Evolutionary conservation across 2,329 filamentous ascomycete species (phyloP).

Genomic region (Tolypocladium paradoxum): DNA sequence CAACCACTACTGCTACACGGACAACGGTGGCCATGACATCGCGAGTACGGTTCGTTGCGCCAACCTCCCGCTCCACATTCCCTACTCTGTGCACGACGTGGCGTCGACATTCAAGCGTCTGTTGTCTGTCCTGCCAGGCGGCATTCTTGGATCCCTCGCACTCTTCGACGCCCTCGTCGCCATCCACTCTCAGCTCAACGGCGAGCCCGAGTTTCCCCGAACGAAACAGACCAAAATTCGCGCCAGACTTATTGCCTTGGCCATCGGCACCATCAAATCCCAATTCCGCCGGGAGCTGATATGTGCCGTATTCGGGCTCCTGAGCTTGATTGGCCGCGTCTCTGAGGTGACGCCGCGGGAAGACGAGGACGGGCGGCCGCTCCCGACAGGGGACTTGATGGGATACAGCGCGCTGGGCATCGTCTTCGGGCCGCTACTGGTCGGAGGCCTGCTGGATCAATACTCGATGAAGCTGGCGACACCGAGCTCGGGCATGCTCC

Average conservation of each 20-base stretch:
- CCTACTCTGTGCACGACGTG: slow-evolving; percentile 51
- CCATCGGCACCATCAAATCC: slow-evolving; percentile 48
- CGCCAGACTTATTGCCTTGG: slow-evolving; percentile 55
- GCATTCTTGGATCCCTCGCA: slow-evolving; percentile 51
- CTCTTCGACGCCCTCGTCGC: slow-evolving; percentile 53
- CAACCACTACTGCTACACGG: slow-evolving; percentile 47
- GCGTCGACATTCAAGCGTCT: slow-evolving; percentile 57
- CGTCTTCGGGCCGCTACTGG: slow-evolving; percentile 53
- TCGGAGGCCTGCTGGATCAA: slow-evolving; percentile 44
- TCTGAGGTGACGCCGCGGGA: slow-evolving; percentile 44
- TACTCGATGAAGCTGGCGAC: slow-evolving; percentile 37
- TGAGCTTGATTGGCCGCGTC: slow-evolving; percentile 48
- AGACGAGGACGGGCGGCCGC: slow-evolving; percentile 37
- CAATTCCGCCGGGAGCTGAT: slow-evolving; percentile 52
- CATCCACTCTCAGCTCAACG: slow-evolving; percentile 45
- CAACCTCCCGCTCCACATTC: slow-evolving; percentile 49
- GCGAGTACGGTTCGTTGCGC: slow-evolving; percentile 47
- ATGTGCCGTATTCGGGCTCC: slow-evolving; percentile 54
- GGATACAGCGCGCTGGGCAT: slow-evolving; percentile 52
- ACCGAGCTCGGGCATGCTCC: slow-evolving; percentile 28
- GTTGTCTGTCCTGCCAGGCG: slow-evolving; percentile 51
- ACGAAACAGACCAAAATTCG: slow-evolving; percentile 46
- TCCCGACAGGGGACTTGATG: slow-evolving; percentile 50
- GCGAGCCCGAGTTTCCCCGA: slow-evolving; percentile 37
- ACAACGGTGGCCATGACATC: slow-evolving; percentile 37